These are phyloP conservation scores for Pyricularia pennisetigena DNA, from an alignment of 2,329 filamentous ascomycete genomes.

Conservation along the genomic window DNA sequence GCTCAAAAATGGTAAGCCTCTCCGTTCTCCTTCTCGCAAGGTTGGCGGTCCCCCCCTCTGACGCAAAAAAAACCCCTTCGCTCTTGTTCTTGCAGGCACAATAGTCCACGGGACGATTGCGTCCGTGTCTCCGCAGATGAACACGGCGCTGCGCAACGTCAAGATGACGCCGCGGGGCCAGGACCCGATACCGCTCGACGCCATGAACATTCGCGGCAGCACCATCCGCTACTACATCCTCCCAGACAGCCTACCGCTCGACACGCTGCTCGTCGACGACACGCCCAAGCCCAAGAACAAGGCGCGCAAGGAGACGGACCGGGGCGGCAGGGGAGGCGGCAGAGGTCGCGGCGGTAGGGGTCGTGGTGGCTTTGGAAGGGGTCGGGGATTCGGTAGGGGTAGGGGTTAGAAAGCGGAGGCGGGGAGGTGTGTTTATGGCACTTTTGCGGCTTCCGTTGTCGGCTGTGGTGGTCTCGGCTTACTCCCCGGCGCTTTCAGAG, in stretches of 20 bases:
- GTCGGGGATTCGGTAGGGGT: slow-evolving; percentile 17
- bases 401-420: slow-evolving; percentile 5
- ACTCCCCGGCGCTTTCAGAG: not conserved
- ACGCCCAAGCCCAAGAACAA: slow-evolving; percentile 99
- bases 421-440: not conserved
- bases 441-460: not conserved
- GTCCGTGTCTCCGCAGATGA: slow-evolving; percentile 96
- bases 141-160: slow-evolving; percentile 87
- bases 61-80: slow-evolving; percentile 5
- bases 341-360: slow-evolving; percentile 30
- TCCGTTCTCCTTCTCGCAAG: not conserved
- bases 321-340: slow-evolving; percentile 45
- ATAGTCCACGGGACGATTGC: slow-evolving; percentile 96
- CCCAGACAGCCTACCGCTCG: slow-evolving; percentile 87
- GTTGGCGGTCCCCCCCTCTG: not conserved
- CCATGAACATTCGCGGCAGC: slow-evolving; percentile 92
- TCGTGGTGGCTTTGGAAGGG: slow-evolving; percentile 20
- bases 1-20: slow-evolving; percentile 78
- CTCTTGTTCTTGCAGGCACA: slow-evolving; percentile 52
- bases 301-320: slow-evolving; percentile 80
- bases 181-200: slow-evolving; percentile 79
- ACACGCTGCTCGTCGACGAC: slow-evolving; percentile 93
- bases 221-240: slow-evolving; percentile 96
- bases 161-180: slow-evolving; percentile 92
- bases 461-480: not conserved